A percentile compares a stretch with the other conserved stretches of the same genome.
Evolutionary conservation across 2,329 filamentous ascomycete genomes (phyloP).

Genomic region (Fusarium succisae): DNA sequence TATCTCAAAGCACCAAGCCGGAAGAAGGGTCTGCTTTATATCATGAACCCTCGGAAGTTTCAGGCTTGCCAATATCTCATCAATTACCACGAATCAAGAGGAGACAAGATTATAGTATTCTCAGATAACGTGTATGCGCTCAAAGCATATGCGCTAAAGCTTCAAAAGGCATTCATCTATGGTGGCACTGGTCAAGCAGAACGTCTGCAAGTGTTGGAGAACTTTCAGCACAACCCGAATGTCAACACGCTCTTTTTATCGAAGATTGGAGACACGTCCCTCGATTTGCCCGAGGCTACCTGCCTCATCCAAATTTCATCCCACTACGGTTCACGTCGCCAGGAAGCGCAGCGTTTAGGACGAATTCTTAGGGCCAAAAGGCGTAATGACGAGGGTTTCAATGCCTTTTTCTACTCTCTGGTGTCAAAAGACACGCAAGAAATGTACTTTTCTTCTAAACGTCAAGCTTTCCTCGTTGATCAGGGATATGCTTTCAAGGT

Average conservation of each 20-base stretch:
- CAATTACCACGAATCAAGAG: slow-evolving; percentile 92
- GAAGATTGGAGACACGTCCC: slow-evolving; percentile 98
- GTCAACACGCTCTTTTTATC: slow-evolving; percentile 95
- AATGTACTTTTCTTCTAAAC: slow-evolving; percentile 97
- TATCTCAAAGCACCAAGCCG: slow-evolving; percentile 76
- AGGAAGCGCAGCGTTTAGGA: slow-evolving; percentile 93
- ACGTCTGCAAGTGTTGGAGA: slow-evolving; percentile 86
- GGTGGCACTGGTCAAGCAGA: slow-evolving; percentile 88
- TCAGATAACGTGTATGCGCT: slow-evolving; percentile 97
- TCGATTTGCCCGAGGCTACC: slow-evolving; percentile 95
- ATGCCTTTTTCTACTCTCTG: slow-evolving; percentile 98
- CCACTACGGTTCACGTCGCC: slow-evolving; percentile 94
- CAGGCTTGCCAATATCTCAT: slow-evolving; percentile 98
- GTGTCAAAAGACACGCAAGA: slow-evolving; percentile 98
- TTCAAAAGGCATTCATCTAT: slow-evolving; percentile 90
- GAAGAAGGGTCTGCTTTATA: slow-evolving; percentile 72
- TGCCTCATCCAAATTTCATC: slow-evolving; percentile 97
- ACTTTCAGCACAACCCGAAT: slow-evolving; percentile 91
- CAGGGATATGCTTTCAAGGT: slow-evolving; percentile 99
- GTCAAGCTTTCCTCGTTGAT: slow-evolving; percentile 96
- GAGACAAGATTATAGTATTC: slow-evolving; percentile 98
- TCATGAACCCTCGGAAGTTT: slow-evolving; percentile 98
- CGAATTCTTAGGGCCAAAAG: slow-evolving; percentile 95
- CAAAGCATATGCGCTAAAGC: slow-evolving; percentile 82
- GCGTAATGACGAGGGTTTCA: slow-evolving; percentile 97